Base-by-base conservation (phyloP, 805 yeast species). In the Zygosaccharomyces rouxii region DNA sequence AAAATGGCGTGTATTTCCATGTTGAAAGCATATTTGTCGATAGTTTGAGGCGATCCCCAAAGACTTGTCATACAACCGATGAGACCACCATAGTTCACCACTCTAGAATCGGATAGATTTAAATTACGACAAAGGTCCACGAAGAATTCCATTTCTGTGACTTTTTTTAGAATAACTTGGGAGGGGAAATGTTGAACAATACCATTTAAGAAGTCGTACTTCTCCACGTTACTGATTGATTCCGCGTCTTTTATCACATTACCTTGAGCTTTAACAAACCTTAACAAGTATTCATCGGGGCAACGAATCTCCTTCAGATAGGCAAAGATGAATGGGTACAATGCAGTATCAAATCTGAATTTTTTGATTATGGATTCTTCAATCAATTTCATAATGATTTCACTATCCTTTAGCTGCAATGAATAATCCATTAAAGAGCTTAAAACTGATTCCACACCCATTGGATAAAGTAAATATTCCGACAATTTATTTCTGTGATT, bases 301-400 rank as follows among this genome's bases (percentile, higher is more conserved):
- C 61, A 61, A n/a, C 59, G 57, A 14, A 56, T 51, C 7, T 64
- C 60, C 37, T 57, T 57, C 42, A 72, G 48, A 51, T 56, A 69
- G 14, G 65, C 61, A 54, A 70, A 68, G 23, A 71, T 48, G 6
- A 50, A 53, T 26, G 69, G 65, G 46, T 72, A 72, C 13, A 67
- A 51, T 13, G 57, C 59, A 3, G 56, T 52, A 11, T 66, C 62
- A 42, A 72, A 69, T 5, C 51, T 51, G 7, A 62, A 57, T n/a
- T 58, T 51, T 53, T 68, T 71, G 14, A 71, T 60, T 18, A 67
- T 59, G 5, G 75, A 72, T 47, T 71, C 75, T 48, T 70, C 71
- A 2, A 72, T 43, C 45, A 69, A 50, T 53, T 71, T 72, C 56
- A 69, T 52, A 4, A 71, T 63, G 1, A 67, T 53, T 19, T 66